Evolutionary conservation across 169 alveolate genomes (phyloP).

Genomic region (Plasmodium billcollinsi): DNA sequence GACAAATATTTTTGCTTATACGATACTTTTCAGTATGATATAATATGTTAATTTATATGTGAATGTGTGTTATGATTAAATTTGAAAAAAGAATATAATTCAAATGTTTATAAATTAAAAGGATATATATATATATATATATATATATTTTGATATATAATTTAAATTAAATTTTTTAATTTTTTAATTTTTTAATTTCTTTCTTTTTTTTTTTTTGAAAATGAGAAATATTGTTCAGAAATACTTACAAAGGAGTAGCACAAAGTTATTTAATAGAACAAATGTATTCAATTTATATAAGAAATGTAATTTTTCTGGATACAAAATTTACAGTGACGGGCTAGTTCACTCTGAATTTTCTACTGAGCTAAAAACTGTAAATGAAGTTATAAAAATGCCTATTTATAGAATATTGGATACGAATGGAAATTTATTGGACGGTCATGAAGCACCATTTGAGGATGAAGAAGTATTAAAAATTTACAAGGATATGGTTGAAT

Average conservation of each 20-base stretch:
- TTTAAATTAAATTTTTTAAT: neutral
- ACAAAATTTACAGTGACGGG: conserved; percentile 76
- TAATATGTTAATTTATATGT: too few relatives aligned
- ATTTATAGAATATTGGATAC: conserved; percentile 84
- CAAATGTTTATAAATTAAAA: too few relatives aligned
- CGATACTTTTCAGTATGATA: too few relatives aligned
- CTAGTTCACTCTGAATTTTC: conserved; percentile 85
- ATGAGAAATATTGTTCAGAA: conserved; percentile 44
- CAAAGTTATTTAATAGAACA: conserved; percentile 10
- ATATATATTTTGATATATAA: neutral
- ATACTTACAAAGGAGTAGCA: neutral
- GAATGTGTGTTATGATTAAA: too few relatives aligned
- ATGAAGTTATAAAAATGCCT: conserved; percentile 83
- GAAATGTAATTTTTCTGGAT: conserved; percentile 34
- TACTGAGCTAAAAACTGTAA: conserved; percentile 79
- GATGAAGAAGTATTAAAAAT: conserved; percentile 80
- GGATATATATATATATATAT: neutral
- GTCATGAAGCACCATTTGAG: conserved; percentile 80
- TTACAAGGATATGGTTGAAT: conserved; percentile 82
- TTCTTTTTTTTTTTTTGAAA: neutral
- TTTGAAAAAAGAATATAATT: too few relatives aligned
- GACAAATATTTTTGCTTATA: too few relatives aligned
- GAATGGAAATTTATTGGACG: conserved; percentile 83
- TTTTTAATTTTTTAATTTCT: too few relatives aligned
- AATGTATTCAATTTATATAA: conserved; percentile 14